A percentile compares a stretch with the other conserved stretches of the same genome.
Evolutionary conservation across 179 eudicot species (phyloP).

Genomic region (Sideroxylon spinosum): DNA sequence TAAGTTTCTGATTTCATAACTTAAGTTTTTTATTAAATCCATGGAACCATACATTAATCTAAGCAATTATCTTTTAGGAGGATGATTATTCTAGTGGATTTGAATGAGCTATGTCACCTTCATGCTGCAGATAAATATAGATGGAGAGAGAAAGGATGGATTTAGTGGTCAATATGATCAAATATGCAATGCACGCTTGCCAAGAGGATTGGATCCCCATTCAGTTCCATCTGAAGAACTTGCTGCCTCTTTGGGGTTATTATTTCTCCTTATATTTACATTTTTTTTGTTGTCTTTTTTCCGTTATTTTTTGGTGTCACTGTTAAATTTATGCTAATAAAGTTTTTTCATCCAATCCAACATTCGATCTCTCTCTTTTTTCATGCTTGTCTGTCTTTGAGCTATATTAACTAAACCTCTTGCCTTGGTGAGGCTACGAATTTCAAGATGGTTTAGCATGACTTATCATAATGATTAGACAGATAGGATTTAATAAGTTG

Average conservation of each 20-base stretch:
- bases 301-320: neutral
- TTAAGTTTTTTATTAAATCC: neutral
- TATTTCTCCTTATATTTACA: conserved; percentile 21
- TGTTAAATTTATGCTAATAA: neutral
- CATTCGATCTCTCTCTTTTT: neutral
- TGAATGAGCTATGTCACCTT: conserved; percentile 30
- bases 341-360: neutral
- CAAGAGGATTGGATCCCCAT: conserved; percentile 96
- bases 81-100: conserved; percentile 16
- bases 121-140: conserved; percentile 53
- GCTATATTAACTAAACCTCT: neutral
- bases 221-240: conserved; percentile 92
- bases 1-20: neutral
- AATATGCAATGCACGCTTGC: conserved; percentile 91
- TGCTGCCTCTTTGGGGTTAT: conserved; percentile 89
- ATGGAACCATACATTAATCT: neutral
- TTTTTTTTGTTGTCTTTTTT: conserved; percentile 57
- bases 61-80: neutral
- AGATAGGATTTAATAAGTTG: too few relatives aligned
- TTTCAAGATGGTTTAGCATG: too few relatives aligned
- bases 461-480: too few relatives aligned
- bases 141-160: conserved; percentile 69
- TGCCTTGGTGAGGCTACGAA: neutral
- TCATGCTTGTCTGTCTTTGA: neutral
- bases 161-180: conserved; percentile 71